A percentile compares a stretch with the other conserved stretches of the same genome.
phyloP scores from a whole-genome alignment of 208 protist species.

The Leptomonas seymouri region DNA sequence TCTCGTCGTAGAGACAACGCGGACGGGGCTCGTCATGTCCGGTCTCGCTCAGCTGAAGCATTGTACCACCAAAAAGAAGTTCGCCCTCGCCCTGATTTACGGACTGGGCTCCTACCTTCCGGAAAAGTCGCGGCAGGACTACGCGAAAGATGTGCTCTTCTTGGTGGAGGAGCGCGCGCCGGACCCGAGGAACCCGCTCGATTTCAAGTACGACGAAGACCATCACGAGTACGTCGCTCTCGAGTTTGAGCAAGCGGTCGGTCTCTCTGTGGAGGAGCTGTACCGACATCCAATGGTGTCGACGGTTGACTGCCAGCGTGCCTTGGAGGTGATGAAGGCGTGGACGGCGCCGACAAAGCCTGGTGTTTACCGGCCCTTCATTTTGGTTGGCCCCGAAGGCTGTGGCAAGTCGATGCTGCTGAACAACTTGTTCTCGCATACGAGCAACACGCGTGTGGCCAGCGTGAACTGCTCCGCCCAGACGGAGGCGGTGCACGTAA shows the following conservation, averaged over 20 bases:
- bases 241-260: conserved; percentile 68
- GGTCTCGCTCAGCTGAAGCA: conserved; percentile 92
- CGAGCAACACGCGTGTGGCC: conserved; percentile 79
- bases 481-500: conserved; percentile 94
- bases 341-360: conserved; percentile 85
- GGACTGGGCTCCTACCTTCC: conserved; percentile 95
- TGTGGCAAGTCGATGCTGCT: conserved; percentile 97
- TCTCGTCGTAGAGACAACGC: conserved; percentile 91
- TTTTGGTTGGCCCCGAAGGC: conserved; percentile 97
- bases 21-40: conserved; percentile 93
- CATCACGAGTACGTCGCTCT: conserved; percentile 68
- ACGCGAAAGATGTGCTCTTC: conserved; percentile 91
- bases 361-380: conserved; percentile 92
- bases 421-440: conserved; percentile 81
- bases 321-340: conserved; percentile 89
- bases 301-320: conserved; percentile 95
- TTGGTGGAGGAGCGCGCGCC: conserved; percentile 83
- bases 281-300: conserved; percentile 87
- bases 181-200: conserved; percentile 87
- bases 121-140: conserved; percentile 77
- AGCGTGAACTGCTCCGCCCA: conserved; percentile 96
- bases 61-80: conserved; percentile 89
- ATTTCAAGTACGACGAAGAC: conserved; percentile 84
- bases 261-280: conserved; percentile 88
- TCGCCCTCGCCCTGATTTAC: conserved; percentile 91